Evolutionary conservation across 2,329 filamentous ascomycete species (phyloP), one percentile per base, ranked within the genome.

Genomic region (Tolypocladium cylindrosporum): DNA sequence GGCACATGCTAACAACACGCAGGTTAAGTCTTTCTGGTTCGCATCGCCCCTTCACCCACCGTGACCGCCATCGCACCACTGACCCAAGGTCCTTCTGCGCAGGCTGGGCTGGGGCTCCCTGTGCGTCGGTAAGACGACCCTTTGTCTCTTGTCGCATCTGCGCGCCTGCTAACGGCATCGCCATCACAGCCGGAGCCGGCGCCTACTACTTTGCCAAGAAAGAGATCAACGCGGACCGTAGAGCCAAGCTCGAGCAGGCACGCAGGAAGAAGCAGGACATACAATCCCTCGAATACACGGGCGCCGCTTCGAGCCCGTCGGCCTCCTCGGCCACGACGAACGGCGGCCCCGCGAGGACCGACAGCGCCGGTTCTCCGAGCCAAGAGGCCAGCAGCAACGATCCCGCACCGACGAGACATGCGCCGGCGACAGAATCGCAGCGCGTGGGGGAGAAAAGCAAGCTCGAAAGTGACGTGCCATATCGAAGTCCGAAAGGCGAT

Each of bases 171-270:
- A 39, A 65, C 60, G 60, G 66, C 61, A 61, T 59, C 37, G 52
- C 57, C 24, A 42, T 57, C 37, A 56, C 69, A 91, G 91, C 92
- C 64, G 94, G 93, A 69, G 94, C 85, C 63, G 90, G 88, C 62
- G 91, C 93, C 68, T 99, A 97, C 80, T 91, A 90, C 78, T 96
- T 97, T 72, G 94, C 94, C 63, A 99, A 99, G 81, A 83, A 85
- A 69, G 87, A 87, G 72, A 96, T 99, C 81, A 96, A 97, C 71
- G 89, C 89, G 65, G 91, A 97, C 74, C 89, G 93, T 63, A 80
- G 83, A 61, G 78, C 84, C 60, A 85, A 90, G 67, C 83, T 88
- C 63, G 82, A 88, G 66, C 85, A 88, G 61, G 81, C 79, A 59
- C 80, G 82, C 57, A 75, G 84, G 65, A 86, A 88, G 75, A 87